Evolutionary conservation across 768 basidiomycete species (phyloP), one percentile per base, ranked within the genome.

Genomic region (Mrakia blollopis): DNA sequence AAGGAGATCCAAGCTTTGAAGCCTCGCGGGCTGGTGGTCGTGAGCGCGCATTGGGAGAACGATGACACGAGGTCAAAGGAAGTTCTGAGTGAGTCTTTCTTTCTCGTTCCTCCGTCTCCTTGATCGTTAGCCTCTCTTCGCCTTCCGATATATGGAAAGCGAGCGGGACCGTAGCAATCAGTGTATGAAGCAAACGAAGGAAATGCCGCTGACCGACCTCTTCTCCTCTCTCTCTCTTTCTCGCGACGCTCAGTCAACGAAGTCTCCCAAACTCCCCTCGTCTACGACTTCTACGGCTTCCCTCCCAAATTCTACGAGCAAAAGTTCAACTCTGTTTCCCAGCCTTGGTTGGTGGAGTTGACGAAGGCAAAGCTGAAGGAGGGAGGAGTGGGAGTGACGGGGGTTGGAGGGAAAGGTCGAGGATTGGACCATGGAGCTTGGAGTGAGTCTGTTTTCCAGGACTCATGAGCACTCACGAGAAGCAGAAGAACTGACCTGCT

Each of bases 201-300:
- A n/a, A 25, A 28, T 72, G 14, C 14, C 30, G 32, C 52, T 37
- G 30, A 72, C 57, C 25, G 72, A 11, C 25, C 25, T 44, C 25
- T 23, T 71, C 54, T n/a, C 52, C 52, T 37, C 54, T 37, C 50
- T 39, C 32, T 57, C 28, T 30, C 69, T 1, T 30, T 44, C 10
- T 14, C 21, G 28, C 0, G n/a, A 21, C 7, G n/a, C n/a, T n/a
- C 57, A 74, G 73, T 74, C 28, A 74, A 74, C 37, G 73, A 74
- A 23, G 73, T 54, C 16, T 18, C 52, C 25, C 21, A 18, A 23
- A 65, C 70, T 3, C 60, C 57, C 21, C 62, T 77, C 54, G 71
- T 77, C 76, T 77, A 72, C 70, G 76, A 77, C 71, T 77, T 77
- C 52, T 72, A 50, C 37, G 47, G 47, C 35, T 77, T 77, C 44